Percentiles rank a stretch among this genome's conserved stretches.
Evolutionary conservation across 345 rosid genomes (phyloP).

Genomic region (Populus euphratica): DNA sequence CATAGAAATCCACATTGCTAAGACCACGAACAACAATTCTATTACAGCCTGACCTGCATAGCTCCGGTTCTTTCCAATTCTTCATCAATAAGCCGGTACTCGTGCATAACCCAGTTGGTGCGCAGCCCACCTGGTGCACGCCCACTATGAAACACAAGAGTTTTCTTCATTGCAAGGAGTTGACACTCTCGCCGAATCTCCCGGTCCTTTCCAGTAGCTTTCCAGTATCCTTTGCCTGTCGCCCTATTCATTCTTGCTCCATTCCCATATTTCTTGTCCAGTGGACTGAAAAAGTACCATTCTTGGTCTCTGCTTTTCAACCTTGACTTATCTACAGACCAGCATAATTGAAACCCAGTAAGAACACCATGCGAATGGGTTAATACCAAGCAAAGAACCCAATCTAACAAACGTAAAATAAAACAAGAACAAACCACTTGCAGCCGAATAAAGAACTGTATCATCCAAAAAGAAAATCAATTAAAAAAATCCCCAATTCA

Average conservation of each 20-base stretch:
- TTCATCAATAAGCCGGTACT: constrained; percentile 58
- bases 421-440: neutral
- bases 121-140: constrained; percentile 57
- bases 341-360: neutral
- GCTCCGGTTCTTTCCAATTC: constrained; percentile 45
- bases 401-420: neutral
- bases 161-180: constrained; percentile 61
- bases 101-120: constrained; percentile 85
- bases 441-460: neutral
- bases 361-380: neutral
- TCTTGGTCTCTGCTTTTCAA: constrained; percentile 71
- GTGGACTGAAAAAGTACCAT: constrained; percentile 71
- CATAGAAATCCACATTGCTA: neutral
- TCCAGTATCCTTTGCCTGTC: constrained; percentile 68
- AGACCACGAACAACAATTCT: neutral
- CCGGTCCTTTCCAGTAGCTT: constrained; percentile 58
- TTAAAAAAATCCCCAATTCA: no score
- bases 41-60: constrained; percentile 38
- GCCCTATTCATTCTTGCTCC: constrained; percentile 59
- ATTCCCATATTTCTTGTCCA: constrained; percentile 78
- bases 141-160: constrained; percentile 58
- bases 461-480: neutral
- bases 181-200: constrained; percentile 33
- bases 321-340: constrained; percentile 40
- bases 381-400: neutral